These are phyloP conservation scores for Colletotrichum kahawae DNA, from an alignment of 2,329 filamentous ascomycete species.

Conservation along the genomic window DNA sequence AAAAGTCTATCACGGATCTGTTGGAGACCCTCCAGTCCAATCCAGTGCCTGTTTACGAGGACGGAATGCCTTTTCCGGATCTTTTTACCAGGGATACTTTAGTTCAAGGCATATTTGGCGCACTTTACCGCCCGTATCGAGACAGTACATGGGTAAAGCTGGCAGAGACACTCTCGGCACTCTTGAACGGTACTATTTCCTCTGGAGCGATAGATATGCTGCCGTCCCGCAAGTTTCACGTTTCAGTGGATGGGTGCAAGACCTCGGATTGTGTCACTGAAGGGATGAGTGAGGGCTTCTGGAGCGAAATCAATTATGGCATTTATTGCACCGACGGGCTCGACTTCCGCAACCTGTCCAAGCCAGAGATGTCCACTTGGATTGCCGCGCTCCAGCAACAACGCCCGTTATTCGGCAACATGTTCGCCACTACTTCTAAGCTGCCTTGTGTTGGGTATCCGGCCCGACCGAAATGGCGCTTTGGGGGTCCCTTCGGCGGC, in stretches of 20 bases:
- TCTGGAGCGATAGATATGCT: background rate
- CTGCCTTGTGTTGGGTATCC: constrained; percentile 44
- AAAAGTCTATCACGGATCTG: background rate
- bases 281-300: background rate
- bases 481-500: constrained; percentile 35
- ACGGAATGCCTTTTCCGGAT: background rate
- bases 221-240: background rate
- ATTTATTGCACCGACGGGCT: constrained; percentile 41
- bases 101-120: background rate
- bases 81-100: background rate
- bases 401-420: background rate
- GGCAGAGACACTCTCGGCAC: background rate
- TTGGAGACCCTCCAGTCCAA: background rate
- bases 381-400: constrained; percentile 27
- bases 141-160: background rate
- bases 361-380: constrained; percentile 32
- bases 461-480: constrained; percentile 42
- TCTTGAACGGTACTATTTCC: background rate
- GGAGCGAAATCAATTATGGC: constrained; percentile 12
- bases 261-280: background rate
- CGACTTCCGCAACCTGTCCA: constrained; percentile 23
- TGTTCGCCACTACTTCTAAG: background rate
- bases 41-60: background rate
- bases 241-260: background rate
- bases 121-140: background rate